Evolutionary conservation across 1,284 basidiomycete species (phyloP).

Genomic region (Vanrija pseudolonga): DNA sequence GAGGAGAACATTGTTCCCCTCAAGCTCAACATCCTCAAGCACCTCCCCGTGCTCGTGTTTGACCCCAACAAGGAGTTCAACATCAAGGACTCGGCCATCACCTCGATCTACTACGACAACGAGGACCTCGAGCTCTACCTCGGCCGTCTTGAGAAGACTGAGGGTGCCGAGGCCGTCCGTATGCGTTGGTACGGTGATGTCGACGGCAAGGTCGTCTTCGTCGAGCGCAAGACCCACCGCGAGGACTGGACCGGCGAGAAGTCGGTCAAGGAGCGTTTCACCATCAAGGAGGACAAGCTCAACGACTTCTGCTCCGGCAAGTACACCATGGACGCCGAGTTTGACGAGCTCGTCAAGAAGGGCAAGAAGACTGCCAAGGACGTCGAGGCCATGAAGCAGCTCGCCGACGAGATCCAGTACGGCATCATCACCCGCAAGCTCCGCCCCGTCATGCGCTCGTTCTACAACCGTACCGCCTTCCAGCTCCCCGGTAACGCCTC

Average conservation of each 20-base stretch:
- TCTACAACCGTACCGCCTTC: constrained; percentile 98
- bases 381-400: constrained; percentile 90
- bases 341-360: constrained; percentile 79
- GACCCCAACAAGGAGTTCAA: constrained; percentile 94
- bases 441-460: constrained; percentile 92
- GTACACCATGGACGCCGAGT: constrained; percentile 91
- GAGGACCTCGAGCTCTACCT: constrained; percentile 97
- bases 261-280: constrained; percentile 96
- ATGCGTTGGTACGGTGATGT: constrained; percentile 98
- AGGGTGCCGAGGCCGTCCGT: constrained; percentile 95
- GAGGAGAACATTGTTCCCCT: constrained; percentile 93
- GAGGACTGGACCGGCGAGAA: constrained; percentile 99
- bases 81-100: constrained; percentile 72
- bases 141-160: constrained; percentile 94
- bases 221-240: constrained; percentile 97
- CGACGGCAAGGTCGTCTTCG: constrained; percentile 76
- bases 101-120: constrained; percentile 66
- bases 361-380: constrained; percentile 94
- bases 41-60: constrained; percentile 93
- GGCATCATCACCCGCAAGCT: constrained; percentile 79
- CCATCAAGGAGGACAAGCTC: constrained; percentile 91
- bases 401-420: constrained; percentile 96
- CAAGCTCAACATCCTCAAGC: constrained; percentile 88
- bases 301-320: constrained; percentile 87
- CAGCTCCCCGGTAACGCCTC: constrained; percentile 97